Evolutionary conservation across 2,329 filamentous ascomycete genomes (phyloP).

Genomic region (Cladorrhinum sp.): DNA sequence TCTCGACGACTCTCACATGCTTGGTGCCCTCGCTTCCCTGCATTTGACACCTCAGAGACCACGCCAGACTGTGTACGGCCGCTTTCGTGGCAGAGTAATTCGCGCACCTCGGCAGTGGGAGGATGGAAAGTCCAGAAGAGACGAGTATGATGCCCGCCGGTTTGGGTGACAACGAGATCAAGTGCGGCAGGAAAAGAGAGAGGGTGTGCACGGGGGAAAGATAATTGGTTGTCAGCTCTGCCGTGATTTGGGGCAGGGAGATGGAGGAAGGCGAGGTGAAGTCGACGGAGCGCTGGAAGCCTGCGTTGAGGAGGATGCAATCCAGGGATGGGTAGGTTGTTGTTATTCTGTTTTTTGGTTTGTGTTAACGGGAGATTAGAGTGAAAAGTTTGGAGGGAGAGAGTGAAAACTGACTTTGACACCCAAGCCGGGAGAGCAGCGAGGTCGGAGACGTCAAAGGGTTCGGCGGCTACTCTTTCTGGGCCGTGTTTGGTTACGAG

Average conservation of each 20-base stretch:
- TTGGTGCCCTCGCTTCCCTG: constrained; percentile 41
- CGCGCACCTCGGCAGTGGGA: constrained; percentile 44
- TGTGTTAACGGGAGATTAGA: no score
- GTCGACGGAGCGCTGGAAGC: constrained; percentile 48
- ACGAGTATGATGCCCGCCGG: constrained; percentile 25
- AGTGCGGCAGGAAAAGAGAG: constrained; percentile 24
- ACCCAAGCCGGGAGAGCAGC: constrained; percentile 42
- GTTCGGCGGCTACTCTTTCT: constrained; percentile 39
- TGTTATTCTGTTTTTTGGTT: constrained; percentile 37
- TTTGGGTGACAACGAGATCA: constrained; percentile 32
- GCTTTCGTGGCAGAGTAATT: constrained; percentile 55
- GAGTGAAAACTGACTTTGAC: no score
- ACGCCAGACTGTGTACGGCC: constrained; percentile 41
- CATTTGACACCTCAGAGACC: constrained; percentile 31
- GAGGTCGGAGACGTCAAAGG: constrained; percentile 47
- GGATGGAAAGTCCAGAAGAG: constrained; percentile 38
- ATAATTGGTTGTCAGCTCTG: constrained; percentile 28
- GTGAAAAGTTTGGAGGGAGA: no score
- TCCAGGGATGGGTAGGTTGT: constrained; percentile 48
- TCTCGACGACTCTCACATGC: constrained; percentile 43
- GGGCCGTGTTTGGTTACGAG: constrained; percentile 47
- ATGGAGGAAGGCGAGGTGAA: constrained; percentile 41
- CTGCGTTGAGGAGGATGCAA: constrained; percentile 56
- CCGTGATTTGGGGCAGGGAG: constrained; percentile 35
- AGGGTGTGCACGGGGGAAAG: constrained; percentile 22